A percentile compares a stretch with the other conserved stretches of the same genome.
Conservation (phyloP, 139 green algal genomes). For the Chlamydomonas sphaeroides region DNA sequence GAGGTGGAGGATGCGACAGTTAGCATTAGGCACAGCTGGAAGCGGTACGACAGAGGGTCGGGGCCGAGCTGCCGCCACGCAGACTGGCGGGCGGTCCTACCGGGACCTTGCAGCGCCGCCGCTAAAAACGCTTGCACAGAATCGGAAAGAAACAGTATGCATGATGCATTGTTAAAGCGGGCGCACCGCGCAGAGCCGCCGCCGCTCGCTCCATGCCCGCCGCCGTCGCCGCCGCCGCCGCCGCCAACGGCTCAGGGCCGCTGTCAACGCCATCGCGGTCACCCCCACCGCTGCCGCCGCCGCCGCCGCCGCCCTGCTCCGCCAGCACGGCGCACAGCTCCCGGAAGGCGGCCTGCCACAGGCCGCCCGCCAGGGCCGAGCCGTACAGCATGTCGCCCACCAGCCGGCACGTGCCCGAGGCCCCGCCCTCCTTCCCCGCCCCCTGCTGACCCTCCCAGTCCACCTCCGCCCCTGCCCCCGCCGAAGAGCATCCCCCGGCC, state of each 20-base stretch:
- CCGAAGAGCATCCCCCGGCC: not conserved
- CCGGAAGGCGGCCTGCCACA: slow-evolving; percentile 23
- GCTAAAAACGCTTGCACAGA: too few species aligned
- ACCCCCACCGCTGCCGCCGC: not conserved
- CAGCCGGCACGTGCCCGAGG: not conserved
- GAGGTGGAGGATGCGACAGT: too few species aligned
- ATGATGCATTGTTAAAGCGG: too few species aligned
- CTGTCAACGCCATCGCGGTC: too few species aligned
- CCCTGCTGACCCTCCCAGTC: too few species aligned
- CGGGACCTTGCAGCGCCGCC: too few species aligned
- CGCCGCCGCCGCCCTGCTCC: not conserved
- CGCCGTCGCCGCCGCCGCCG: not conserved
- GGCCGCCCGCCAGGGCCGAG: not conserved
- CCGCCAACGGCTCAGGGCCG: not conserved
- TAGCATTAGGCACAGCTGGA: too few species aligned
- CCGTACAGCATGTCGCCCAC: not conserved
- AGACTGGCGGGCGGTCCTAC: too few species aligned
- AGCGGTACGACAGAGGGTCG: too few species aligned
- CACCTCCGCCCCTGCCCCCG: not conserved
- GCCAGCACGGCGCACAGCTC: slow-evolving; percentile 5
- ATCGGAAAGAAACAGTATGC: too few species aligned
- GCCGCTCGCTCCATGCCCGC: not conserved
- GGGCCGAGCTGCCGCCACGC: too few species aligned
- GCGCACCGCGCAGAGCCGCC: too few species aligned
- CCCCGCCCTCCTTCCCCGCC: not conserved